Evolutionary conservation across 129 eudicot genomes (phyloP).

Genomic region (Dittrichia graveolens): DNA sequence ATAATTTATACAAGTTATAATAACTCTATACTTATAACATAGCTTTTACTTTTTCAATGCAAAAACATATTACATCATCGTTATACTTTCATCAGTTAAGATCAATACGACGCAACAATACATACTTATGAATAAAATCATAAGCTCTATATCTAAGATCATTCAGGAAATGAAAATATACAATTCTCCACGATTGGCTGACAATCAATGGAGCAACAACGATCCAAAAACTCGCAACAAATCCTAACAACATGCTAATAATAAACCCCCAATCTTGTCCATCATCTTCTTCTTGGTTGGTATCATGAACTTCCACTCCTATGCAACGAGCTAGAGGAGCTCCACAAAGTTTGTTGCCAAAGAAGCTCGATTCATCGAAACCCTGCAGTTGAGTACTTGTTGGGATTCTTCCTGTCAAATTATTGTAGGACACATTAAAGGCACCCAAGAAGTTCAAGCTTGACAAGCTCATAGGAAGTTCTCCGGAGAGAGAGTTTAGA

Average conservation of each 20-base stretch:
- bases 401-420: neutral
- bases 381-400: conserved; percentile 11
- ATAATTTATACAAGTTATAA: no score
- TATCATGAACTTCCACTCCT: neutral
- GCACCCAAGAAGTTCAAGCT: neutral
- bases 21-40: no score
- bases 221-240: conserved; percentile 26
- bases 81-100: no score
- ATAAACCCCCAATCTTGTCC: conserved; percentile 22
- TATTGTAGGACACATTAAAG: conserved; percentile 1
- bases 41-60: no score
- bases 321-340: neutral
- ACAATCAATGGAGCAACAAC: conserved; percentile 21
- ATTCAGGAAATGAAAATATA: conserved; percentile 11
- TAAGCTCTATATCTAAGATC: no score
- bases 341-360: conserved; percentile 13
- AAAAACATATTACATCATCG: no score
- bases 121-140: no score
- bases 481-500: no score
- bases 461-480: neutral
- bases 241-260: conserved; percentile 1
- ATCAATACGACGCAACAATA: no score
- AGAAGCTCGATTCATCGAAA: neutral
- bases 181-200: conserved; percentile 21
- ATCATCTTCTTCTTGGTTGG: neutral